Percentiles rank a stretch among this genome's conserved stretches.
These are phyloP conservation scores for Adansonia rubrostipa DNA, from an alignment of 441 rosid species.

Conservation along the genomic window DNA sequence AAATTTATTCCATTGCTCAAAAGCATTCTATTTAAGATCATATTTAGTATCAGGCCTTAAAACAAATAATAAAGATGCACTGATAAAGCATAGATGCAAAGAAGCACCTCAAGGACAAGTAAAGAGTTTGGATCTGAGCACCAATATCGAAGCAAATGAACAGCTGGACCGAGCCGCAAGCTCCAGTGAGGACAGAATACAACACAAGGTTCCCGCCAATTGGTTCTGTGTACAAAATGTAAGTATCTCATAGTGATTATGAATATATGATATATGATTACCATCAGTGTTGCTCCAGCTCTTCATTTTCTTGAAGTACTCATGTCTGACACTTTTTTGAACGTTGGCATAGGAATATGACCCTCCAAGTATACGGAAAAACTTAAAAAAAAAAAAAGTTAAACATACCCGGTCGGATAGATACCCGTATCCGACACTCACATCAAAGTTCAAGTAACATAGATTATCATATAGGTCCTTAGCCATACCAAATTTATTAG, in stretches of 20 bases:
- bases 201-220: slow-evolving; percentile 93
- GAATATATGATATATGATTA: neutral
- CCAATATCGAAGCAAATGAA: slow-evolving; percentile 80
- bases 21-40: slow-evolving; percentile 18
- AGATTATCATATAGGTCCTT: neutral
- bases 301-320: too few species aligned
- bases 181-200: slow-evolving; percentile 82
- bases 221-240: slow-evolving; percentile 49
- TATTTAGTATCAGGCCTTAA: neutral
- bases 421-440: too few species aligned
- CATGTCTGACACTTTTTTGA: too few species aligned
- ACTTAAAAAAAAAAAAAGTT: too few species aligned
- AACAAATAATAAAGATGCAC: neutral
- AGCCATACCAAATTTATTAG: slow-evolving; percentile 10
- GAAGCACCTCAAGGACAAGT: slow-evolving; percentile 77
- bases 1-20: slow-evolving; percentile 16
- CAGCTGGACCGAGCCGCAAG: slow-evolving; percentile 79
- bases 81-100: slow-evolving; percentile 10
- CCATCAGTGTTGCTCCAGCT: too few species aligned
- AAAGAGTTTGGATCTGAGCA: slow-evolving; percentile 63
- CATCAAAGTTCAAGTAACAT: too few species aligned
- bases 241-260: slow-evolving; percentile 22
- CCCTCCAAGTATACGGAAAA: too few species aligned
- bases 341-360: too few species aligned
- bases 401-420: too few species aligned